Percentiles rank a stretch among this genome's conserved stretches.
Conservation (phyloP, 108 stramenopile genomes). For the Pseudonitzschia delicatissima region DNA sequence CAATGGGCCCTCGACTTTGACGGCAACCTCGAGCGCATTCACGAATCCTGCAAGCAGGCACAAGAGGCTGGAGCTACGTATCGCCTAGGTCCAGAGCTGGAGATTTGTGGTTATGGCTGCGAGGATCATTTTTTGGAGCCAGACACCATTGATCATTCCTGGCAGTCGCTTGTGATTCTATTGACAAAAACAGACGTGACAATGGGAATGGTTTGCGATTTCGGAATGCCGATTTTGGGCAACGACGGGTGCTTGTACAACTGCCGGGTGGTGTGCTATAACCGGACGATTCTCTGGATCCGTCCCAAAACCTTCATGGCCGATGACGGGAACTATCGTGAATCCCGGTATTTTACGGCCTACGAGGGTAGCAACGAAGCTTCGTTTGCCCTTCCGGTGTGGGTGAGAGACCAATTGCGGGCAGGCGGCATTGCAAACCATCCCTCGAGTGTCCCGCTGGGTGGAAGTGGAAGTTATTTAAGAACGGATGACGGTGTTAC, state of each 20-base stretch:
- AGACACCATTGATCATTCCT: conserved; percentile 96
- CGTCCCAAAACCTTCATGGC: conserved; percentile 88
- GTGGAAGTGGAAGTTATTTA: conserved; percentile 43
- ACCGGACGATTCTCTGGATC: conserved; percentile 80
- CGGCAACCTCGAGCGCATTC: conserved; percentile 85
- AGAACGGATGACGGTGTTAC: conserved; percentile 58
- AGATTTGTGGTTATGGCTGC: conserved; percentile 96
- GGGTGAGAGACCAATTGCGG: conserved; percentile 35
- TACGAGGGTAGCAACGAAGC: conserved; percentile 33
- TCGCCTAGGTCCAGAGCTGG: conserved; percentile 96
- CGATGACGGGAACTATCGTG: conserved; percentile 97
- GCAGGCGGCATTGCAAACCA: conserved; percentile 25
- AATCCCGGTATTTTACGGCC: conserved; percentile 92
- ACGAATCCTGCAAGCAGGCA: conserved; percentile 75
- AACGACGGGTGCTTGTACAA: conserved; percentile 91
- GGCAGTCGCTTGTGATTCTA: conserved; percentile 78
- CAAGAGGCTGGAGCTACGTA: conserved; percentile 82
- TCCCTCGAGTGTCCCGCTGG: conserved; percentile 58
- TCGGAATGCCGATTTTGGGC: conserved; percentile 92
- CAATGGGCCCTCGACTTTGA: conserved; percentile 99
- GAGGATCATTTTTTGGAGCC: conserved; percentile 97
- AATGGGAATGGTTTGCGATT: conserved; percentile 87
- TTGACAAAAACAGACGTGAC: conserved; percentile 69
- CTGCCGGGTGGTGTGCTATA: conserved; percentile 85
- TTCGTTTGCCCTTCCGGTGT: neutral